These are phyloP conservation scores for Somion occarium DNA, from an alignment of 1,284 basidiomycete genomes.

Conservation along the genomic window DNA sequence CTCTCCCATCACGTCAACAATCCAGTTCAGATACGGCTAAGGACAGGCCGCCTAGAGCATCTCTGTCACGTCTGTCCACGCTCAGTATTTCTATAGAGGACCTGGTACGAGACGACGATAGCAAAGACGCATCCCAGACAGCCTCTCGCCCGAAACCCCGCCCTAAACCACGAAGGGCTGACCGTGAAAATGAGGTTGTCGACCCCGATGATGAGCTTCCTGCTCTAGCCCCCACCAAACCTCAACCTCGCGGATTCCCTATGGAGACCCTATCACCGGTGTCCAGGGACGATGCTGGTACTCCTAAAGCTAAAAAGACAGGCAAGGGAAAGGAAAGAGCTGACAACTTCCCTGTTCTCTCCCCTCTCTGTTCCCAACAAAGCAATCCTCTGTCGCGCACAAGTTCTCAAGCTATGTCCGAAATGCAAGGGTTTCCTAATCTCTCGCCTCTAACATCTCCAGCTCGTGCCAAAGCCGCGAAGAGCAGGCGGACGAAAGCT, in stretches of 20 bases:
- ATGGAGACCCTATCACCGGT: not conserved
- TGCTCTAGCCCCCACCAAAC: too few species aligned
- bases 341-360: not conserved
- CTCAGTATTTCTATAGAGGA: too few species aligned
- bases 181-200: too few species aligned
- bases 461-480: conserved; percentile 3
- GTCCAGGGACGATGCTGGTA: not conserved
- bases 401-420: not conserved
- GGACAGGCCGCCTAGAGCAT: too few species aligned
- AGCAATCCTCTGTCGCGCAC: not conserved
- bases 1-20: too few species aligned
- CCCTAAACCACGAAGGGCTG: too few species aligned
- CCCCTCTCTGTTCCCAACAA: not conserved
- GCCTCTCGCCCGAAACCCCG: too few species aligned
- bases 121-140: too few species aligned
- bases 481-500: not conserved
- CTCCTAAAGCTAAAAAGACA: not conserved
- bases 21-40: too few species aligned
- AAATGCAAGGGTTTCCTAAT: conserved; percentile 9
- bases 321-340: not conserved
- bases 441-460: conserved; percentile 13
- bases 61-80: too few species aligned
- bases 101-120: too few species aligned
- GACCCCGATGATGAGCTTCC: too few species aligned
- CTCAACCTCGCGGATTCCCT: not conserved